Evolutionary conservation across 768 basidiomycete species (phyloP), one percentile per base, ranked within the genome.

Genomic region (Sporobolomyces pararoseus): DNA sequence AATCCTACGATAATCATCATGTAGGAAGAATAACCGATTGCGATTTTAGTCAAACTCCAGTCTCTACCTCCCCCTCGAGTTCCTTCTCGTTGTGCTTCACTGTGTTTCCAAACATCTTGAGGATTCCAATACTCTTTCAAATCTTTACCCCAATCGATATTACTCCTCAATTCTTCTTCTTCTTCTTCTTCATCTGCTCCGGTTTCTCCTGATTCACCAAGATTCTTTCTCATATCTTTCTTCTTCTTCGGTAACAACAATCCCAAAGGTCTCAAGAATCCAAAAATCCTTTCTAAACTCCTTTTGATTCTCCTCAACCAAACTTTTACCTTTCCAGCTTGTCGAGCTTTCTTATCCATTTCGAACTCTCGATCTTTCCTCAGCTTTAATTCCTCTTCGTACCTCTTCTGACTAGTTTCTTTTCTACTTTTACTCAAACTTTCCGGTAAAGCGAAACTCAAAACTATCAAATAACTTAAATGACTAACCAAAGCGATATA

Each of bases 371-470:
- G 14, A 3, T 34, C 59, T 9, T 27, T 13, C 44, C 52, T 34
- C 0, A 7, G 32, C 21, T 12, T 31, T 32, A 27, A 21, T 32
- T 66, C 64, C 25, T 46, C 46, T 13, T 51, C 57, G 42, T 75
- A 58, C 14, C 54, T 37, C 9, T 66, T n/a, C 37, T 77, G 75
- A 46, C 59, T 49, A 9, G 72, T 68, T 2, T 79, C 74, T 10
- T 71, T 67, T 5, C 65, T 58, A 4, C 78, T 77, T 14, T 64
- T 51, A 2, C 78, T 78, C 1, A 81, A 74, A 14, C 79, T 80
- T 72, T 83, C 82, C 27, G 82, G 82, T 13, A 83, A 67, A 29
- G 80, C 16, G 58, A 80, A 58, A 23, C 76, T 35, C 27, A 78
- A 66, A 50, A 78, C 17, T 29, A 76, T 52, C n/a, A 78, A 63